Evolutionary conservation across 176 grass and related monocot species (phyloP).

Genomic region (Bromus sterilis): DNA sequence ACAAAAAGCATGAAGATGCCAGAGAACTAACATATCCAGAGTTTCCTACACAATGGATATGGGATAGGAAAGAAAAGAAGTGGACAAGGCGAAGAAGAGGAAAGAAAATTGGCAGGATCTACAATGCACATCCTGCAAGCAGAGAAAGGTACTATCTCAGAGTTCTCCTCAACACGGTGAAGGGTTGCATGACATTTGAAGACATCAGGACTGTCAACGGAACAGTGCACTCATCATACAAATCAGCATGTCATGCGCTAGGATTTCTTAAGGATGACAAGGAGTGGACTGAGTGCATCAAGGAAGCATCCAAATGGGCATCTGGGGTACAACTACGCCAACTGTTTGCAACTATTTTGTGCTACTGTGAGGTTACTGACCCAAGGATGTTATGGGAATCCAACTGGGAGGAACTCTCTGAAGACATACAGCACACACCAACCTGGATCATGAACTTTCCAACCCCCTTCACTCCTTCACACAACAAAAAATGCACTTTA

Average conservation of each 20-base stretch:
- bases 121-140: background rate
- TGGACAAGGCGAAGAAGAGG: background rate
- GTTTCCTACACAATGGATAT: constrained; percentile 19
- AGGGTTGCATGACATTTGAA: background rate
- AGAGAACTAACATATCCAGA: constrained; percentile 14
- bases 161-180: constrained; percentile 14
- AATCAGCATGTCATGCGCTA: constrained; percentile 13
- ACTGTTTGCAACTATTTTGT: constrained; percentile 21
- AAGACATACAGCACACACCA: background rate
- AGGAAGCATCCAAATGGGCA: constrained; percentile 2
- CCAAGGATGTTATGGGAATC: constrained; percentile 4
- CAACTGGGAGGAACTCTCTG: background rate
- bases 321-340: background rate
- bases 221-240: background rate
- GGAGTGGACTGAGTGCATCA: background rate
- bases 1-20: background rate
- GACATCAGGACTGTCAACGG: constrained; percentile 15
- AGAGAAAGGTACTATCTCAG: constrained; percentile 10
- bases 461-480: background rate
- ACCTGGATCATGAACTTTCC: background rate
- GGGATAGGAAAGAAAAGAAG: background rate
- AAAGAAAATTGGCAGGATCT: constrained; percentile 2
- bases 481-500: background rate
- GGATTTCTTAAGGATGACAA: constrained; percentile 23
- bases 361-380: background rate